Conservation (phyloP, 768 basidiomycete genomes). For the Suillus paluster region DNA sequence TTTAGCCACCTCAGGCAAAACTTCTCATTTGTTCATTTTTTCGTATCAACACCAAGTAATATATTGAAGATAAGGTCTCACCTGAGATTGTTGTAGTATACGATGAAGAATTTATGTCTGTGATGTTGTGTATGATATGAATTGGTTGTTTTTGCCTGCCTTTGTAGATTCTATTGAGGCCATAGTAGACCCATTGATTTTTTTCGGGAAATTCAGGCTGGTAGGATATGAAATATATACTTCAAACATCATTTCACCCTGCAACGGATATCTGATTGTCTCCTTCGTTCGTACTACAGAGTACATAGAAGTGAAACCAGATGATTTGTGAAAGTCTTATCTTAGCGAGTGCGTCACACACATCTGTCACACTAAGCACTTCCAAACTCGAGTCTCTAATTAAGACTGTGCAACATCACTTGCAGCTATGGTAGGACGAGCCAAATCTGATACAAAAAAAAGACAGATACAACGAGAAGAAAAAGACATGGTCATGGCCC, state of each 20-base stretch:
- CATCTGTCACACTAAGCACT: background rate
- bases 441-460: constrained; percentile 23
- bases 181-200: background rate
- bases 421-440: constrained; percentile 4
- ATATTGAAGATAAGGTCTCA: background rate
- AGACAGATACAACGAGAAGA: constrained; percentile 19
- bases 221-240: background rate
- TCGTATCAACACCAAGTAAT: background rate
- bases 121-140: background rate
- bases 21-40: background rate
- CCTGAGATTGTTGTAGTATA: background rate
- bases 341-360: background rate
- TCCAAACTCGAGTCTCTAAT: no score
- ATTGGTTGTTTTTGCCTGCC: background rate
- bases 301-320: background rate
- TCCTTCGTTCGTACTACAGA: background rate
- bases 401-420: no score
- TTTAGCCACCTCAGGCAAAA: background rate
- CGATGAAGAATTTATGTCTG: background rate
- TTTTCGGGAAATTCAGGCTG: background rate
- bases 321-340: background rate
- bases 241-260: background rate
- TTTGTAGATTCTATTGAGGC: background rate
- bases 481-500: constrained; percentile 12
- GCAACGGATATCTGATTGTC: background rate